Percentiles rank a stretch among this genome's conserved stretches.
phyloP scores from a whole-genome alignment of 371 early-diverging fungal species.

The Fennellomyces sp. region DNA sequence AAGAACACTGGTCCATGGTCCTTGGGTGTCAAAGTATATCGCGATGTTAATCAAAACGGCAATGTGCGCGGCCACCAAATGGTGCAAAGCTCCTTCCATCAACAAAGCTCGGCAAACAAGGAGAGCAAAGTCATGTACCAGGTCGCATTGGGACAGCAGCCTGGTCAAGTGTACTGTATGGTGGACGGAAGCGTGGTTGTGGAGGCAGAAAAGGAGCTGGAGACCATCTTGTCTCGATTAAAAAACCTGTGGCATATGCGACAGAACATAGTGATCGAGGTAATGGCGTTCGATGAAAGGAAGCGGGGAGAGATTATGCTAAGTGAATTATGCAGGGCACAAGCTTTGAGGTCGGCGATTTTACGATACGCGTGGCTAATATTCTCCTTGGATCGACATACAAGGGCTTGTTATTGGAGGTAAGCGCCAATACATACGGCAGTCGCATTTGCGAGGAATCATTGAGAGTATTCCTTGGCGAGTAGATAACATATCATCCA shows the following conservation, averaged over 20 bases:
- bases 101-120: conserved; percentile 21
- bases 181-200: conserved; percentile 56
- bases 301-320: neutral
- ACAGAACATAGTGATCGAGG: conserved; percentile 51
- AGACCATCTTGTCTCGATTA: conserved; percentile 45
- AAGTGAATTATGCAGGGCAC: conserved; percentile 38
- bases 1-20: conserved; percentile 54
- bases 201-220: conserved; percentile 55
- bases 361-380: conserved; percentile 54
- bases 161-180: conserved; percentile 55
- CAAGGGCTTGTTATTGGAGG: conserved; percentile 54
- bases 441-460: too few species aligned
- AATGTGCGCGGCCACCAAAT: conserved; percentile 1
- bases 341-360: conserved; percentile 56
- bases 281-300: conserved; percentile 10
- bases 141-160: conserved; percentile 50
- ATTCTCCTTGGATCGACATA: conserved; percentile 51
- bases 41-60: conserved; percentile 34
- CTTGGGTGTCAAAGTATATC: conserved; percentile 46
- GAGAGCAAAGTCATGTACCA: conserved; percentile 47
- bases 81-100: conserved; percentile 11
- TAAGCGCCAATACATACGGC: neutral
- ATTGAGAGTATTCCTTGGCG: too few species aligned
- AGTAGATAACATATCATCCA: too few species aligned
- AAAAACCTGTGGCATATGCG: conserved; percentile 54